Percentiles rank a stretch among this genome's conserved stretches.
These are phyloP conservation scores for Coemansia sp. DNA, from an alignment of 192 early-diverging fungal genomes.

Conservation along the genomic window DNA sequence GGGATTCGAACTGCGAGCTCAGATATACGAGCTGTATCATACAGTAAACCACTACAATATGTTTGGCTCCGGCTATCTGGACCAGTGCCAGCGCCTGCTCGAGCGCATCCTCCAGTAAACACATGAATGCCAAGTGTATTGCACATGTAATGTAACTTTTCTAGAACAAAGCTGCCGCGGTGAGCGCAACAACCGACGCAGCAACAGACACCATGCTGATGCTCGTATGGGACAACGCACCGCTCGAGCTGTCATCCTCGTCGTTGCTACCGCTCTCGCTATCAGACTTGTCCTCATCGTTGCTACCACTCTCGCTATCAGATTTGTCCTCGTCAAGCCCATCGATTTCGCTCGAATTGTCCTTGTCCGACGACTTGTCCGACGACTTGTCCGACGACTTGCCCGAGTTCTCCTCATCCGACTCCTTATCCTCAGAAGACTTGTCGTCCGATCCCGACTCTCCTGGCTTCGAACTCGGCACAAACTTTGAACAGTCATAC, in stretches of 20 bases:
- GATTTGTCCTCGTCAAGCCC: neutral
- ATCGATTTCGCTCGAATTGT: neutral
- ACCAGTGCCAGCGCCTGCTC: conserved; percentile 20
- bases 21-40: conserved; percentile 42
- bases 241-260: conserved; percentile 12
- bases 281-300: neutral
- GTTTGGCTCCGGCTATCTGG: conserved; percentile 28
- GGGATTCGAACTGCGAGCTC: conserved; percentile 19
- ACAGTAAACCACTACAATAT: conserved; percentile 41
- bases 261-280: too few relatives aligned
- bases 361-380: neutral
- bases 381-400: neutral
- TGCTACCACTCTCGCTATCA: conserved; percentile 1
- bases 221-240: conserved; percentile 12
- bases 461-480: conserved; percentile 22
- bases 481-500: conserved; percentile 51
- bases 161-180: conserved; percentile 20
- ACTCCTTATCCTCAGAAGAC: neutral
- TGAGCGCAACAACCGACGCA: conserved; percentile 22
- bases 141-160: neutral
- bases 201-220: neutral
- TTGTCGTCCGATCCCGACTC: neutral
- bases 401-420: neutral
- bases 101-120: neutral
- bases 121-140: neutral